Base-by-base conservation (phyloP, 2,329 filamentous ascomycete species). In the Calonectria honghensis region DNA sequence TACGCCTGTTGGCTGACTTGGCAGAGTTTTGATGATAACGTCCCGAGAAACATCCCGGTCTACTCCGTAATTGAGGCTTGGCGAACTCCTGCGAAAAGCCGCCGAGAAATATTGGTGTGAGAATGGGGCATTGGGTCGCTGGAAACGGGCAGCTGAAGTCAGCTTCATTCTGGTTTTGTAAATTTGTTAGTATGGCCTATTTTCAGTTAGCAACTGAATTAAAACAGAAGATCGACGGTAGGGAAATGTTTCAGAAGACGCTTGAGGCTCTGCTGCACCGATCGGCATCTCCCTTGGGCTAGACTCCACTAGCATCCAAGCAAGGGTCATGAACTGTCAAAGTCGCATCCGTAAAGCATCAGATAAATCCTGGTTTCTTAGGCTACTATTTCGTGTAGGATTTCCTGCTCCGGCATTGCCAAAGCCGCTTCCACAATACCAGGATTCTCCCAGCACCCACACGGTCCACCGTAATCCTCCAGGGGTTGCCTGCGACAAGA, bases 381-480 rank as follows among this genome's bases (percentile, higher is more conserved):
- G 52, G 29, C 29, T 11, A 35, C 14, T 20, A 57, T 57, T n/a
- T n/a, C 3, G 14, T n/a, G 18, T 6, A 57, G 52, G 31, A 35
- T 14, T 35, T 18, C 4, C 29, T 35, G 10, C 18, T 6, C 20
- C 52, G 52, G 52, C 31, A 24, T 57, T 57, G 52, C 29, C 29
- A 57, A 57, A 57, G 52, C 52, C 52, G 52, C 6, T 35, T 31
- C 7, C 27, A 57, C 13, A 29, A 29, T 29, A 13, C 37, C 57
- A 39, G 57, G 32, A 31, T 20, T 7, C 9, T 57, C 7, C 32
- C 32, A 41, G 37, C n/a, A 11, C 32, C n/a, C 18, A 57, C 16
- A 32, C 11, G 57, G 13, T 29, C 35, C 57, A 63, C 37, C 6
- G 57, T 20, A 63, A 63, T 63, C 57, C n/a, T 39, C 35, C 57